Evolutionary conservation across 805 yeast genomes (phyloP).

Genomic region (Dipodascus geniculatus): DNA sequence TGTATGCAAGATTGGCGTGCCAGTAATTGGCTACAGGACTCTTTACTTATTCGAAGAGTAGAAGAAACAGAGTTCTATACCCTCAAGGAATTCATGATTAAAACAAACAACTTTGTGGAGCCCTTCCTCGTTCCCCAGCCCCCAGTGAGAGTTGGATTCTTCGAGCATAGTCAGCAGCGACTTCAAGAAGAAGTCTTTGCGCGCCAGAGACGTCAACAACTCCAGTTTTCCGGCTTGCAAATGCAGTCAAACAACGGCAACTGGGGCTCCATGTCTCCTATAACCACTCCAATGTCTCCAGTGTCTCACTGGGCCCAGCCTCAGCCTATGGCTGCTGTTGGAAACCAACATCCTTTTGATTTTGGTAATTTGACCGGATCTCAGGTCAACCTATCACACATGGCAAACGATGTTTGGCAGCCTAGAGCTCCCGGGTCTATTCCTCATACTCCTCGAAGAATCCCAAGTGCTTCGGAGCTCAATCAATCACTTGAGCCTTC

Average conservation of each 20-base stretch:
- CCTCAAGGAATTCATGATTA: conserved; percentile 40
- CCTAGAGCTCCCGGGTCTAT: background rate
- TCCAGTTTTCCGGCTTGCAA: conserved; percentile 6
- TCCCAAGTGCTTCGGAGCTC: background rate
- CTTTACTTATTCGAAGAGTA: conserved; percentile 45
- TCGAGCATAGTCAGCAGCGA: background rate
- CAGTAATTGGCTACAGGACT: conserved; percentile 44
- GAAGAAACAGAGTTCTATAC: conserved; percentile 41
- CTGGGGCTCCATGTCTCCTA: conserved; percentile 6
- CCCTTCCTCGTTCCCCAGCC: conserved; percentile 48
- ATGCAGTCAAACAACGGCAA: conserved; percentile 3
- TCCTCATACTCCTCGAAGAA: background rate
- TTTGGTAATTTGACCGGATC: background rate
- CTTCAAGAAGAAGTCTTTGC: background rate
- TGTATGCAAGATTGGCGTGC: conserved; percentile 72
- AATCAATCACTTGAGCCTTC: background rate
- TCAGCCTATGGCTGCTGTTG: background rate
- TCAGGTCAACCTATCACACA: background rate
- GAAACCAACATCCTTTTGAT: background rate
- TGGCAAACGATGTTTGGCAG: background rate
- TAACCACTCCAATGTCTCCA: conserved; percentile 8
- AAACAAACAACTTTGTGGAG: conserved; percentile 35
- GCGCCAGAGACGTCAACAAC: conserved; percentile 5
- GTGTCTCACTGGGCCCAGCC: conserved; percentile 11
- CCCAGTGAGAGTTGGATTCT: background rate